Evolutionary conservation across 2,329 filamentous ascomycete species (phyloP), one percentile per base, ranked within the genome.

Genomic region (Pseudocercospora eumusae): DNA sequence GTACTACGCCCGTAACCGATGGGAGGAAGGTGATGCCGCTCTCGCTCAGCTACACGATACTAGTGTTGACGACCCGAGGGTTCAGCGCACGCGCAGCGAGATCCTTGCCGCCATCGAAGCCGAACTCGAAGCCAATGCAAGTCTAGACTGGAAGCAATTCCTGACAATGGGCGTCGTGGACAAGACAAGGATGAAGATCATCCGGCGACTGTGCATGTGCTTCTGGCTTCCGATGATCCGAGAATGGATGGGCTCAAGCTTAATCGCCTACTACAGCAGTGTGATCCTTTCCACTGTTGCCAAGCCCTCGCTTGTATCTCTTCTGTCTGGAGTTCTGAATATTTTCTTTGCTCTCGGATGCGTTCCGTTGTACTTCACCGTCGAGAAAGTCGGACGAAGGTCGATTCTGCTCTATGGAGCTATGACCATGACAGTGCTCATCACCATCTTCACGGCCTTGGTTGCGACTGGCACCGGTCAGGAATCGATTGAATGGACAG

Each of bases 231-330:
- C 60, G 10, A 59, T 63, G 56, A 60, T 65, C 33, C 56, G 60
- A 13, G 60, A 65, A 49, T 63, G 60, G 57, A 65, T 65, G 63
- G 63, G 63, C 18, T 63, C 60, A 6, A 63, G 56, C 28, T 23
- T 65, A 4, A 52, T 65, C 18, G 63, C 60, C 23, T 65, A 65
- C 53, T 65, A 65, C 57, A 63, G 63, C 56, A 64, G 59, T 44
- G 49, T 62, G 23, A 57, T 53, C 57, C 56, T 62, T 55, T 56
- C 58, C 10, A 59, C 58, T 4, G 57, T 63, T 8, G 47, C 47
- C 10, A 28, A 57, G 28, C 62, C 61, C 7, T 57, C 57, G 15
- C 40, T 59, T 25, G 54, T 61, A 18, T 58, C 57, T 4, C 47
- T 50, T 4, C 33, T 63, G 7, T 57, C 60, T 15, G 60, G 60